Evolutionary conservation across 202 grass and related monocot species (phyloP).

Genomic region (Schoenoplectus tabernaemontani): DNA sequence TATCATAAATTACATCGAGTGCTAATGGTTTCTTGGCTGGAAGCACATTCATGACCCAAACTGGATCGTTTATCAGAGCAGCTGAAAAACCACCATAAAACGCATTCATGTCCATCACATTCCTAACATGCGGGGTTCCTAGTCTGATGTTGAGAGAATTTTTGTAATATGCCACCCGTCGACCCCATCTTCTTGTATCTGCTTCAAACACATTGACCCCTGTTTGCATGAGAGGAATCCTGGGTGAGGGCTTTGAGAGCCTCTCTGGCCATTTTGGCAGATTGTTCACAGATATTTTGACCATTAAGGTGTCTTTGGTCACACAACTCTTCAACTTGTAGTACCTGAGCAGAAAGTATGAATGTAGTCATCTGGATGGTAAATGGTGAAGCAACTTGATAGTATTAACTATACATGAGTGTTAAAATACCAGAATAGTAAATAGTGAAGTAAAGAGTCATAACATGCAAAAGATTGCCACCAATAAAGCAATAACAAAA

Average conservation of each 20-base stretch:
- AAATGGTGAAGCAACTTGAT: too few species aligned
- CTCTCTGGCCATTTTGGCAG: slow-evolving; percentile 74
- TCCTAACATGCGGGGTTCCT: slow-evolving; percentile 47
- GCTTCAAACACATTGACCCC: slow-evolving; percentile 45
- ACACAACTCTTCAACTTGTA: slow-evolving; percentile 76
- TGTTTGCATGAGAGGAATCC: slow-evolving; percentile 48
- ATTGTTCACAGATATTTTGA: slow-evolving; percentile 53
- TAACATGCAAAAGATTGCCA: neutral
- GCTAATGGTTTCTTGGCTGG: slow-evolving; percentile 56
- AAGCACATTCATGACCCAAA: slow-evolving; percentile 98
- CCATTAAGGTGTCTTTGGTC: slow-evolving; percentile 32
- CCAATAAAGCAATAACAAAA: neutral
- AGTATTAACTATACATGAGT: neutral
- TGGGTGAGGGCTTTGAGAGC: slow-evolving; percentile 49
- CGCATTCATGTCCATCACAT: slow-evolving; percentile 97
- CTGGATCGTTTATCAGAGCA: slow-evolving; percentile 48
- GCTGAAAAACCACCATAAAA: slow-evolving; percentile 74
- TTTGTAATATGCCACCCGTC: slow-evolving; percentile 75
- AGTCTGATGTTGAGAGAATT: slow-evolving; percentile 64
- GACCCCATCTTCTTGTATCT: slow-evolving; percentile 57
- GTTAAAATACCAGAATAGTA: slow-evolving; percentile 20
- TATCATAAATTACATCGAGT: slow-evolving; percentile 73
- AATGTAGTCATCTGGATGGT: neutral
- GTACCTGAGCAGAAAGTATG: slow-evolving; percentile 45
- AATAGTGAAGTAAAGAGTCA: neutral